Evolutionary conservation across 2,329 filamentous ascomycete species (phyloP), one percentile per base, ranked within the genome.

Genomic region (Apiospora koreana): DNA sequence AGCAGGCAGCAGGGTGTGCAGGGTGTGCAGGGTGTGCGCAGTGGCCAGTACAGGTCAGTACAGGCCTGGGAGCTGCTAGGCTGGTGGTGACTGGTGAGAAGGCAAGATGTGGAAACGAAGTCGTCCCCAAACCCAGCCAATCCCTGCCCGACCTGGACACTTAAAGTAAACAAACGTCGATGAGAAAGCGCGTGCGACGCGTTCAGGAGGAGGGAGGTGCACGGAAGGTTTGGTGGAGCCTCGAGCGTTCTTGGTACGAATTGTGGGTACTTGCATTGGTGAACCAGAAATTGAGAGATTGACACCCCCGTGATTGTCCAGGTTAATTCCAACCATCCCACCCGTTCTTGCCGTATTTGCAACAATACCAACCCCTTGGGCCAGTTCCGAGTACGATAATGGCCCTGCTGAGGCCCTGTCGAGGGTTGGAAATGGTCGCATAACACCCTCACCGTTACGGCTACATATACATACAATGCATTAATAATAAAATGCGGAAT

Each of bases 141-240:
- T 68, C 66, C 45, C 66, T 54, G 66, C 46, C 66, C 43, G 23
- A 42, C n/a, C 14, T 45, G 25, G 66, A 68, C 45, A 68, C 66
- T 68, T 68, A 54, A 50, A 68, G 66, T 68, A 68, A 68, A 68
- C 66, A 68, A 68, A 68, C 23, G 43, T 18, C 23, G 21, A 48
- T 23, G 43, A 31, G 45, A 68, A 38, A 50, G 66, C 66, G 66
- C 66, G 66, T 50, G 66, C 66, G 66, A 68, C 66, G 66, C 66
- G 66, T 68, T 54, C 28, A 68, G 66, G 66, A 54, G 65, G 42
- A 62, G 18, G 54, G 12, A 66, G 64, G 21, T 41, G 64, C 64
- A 66, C n/a, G 64, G 43, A 68, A 68, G n/a, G 66, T 68, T 68
- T 35, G 23, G 66, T 68, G 66, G 66, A 68, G 45, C 45, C 28